These are phyloP conservation scores for Xylaria sp. DNA, from an alignment of 2,329 filamentous ascomycete species.

Conservation along the genomic window DNA sequence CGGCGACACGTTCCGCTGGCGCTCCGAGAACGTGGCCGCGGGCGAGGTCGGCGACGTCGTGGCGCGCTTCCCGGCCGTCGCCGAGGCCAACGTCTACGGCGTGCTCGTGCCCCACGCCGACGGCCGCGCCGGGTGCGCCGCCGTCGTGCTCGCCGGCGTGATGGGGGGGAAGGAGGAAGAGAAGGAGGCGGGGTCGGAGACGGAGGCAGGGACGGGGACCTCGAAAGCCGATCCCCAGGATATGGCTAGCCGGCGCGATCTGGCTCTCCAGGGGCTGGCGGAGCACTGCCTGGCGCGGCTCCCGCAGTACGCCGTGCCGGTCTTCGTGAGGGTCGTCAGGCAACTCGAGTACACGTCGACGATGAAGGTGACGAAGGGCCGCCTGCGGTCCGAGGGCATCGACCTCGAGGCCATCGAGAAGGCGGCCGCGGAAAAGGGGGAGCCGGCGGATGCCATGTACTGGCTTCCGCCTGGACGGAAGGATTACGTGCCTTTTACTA, in stretches of 20 bases:
- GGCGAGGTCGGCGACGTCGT: conserved; percentile 47
- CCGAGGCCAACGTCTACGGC: conserved; percentile 48
- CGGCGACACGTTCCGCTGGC: conserved; percentile 75
- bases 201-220: no score
- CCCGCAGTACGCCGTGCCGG: conserved; percentile 49
- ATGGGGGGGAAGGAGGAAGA: no score
- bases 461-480: conserved; percentile 42
- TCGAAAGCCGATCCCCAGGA: conserved; percentile 20
- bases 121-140: conserved; percentile 46
- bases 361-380: conserved; percentile 48
- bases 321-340: conserved; percentile 45
- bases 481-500: conserved; percentile 42
- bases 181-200: no score
- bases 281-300: conserved; percentile 41
- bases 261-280: conserved; percentile 39
- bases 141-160: conserved; percentile 43
- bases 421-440: conserved; percentile 37
- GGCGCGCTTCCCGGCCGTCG: conserved; percentile 43
- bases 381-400: conserved; percentile 46
- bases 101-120: conserved; percentile 47
- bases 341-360: conserved; percentile 48
- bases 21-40: conserved; percentile 50
- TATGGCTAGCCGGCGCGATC: conserved; percentile 32
- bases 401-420: conserved; percentile 41
- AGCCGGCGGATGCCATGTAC: conserved; percentile 36